Evolutionary conservation across 163 green algal species (phyloP).

Genomic region (Chlamydomonas reinhardtii): DNA sequence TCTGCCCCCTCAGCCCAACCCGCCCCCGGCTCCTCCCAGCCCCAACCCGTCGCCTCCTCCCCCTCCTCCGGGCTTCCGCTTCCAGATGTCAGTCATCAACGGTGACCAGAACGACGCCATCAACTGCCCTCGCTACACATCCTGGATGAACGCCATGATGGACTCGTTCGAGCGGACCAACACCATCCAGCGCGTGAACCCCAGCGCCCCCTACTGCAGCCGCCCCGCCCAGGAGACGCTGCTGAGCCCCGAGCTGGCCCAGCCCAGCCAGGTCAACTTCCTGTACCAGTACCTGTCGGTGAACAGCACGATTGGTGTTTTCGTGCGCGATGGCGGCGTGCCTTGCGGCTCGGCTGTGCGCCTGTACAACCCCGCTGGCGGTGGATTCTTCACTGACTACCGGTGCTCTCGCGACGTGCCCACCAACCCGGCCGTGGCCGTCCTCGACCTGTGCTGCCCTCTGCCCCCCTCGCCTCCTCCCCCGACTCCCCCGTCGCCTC

Average conservation of each 20-base stretch:
- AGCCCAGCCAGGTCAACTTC: neutral
- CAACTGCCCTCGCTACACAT: constrained; percentile 9
- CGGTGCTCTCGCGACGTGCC: neutral
- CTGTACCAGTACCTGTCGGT: constrained; percentile 5
- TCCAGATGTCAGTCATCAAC: constrained; percentile 35
- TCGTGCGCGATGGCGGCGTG: constrained; percentile 1
- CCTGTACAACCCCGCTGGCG: constrained; percentile 18
- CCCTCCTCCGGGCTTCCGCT: constrained; percentile 19
- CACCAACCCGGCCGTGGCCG: neutral
- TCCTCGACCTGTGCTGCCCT: constrained; percentile 33
- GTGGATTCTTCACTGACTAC: constrained; percentile 1
- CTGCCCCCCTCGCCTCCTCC: constrained; percentile 9
- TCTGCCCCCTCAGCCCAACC: neutral
- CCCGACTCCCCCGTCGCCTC: neutral
- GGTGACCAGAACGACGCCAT: constrained; percentile 19
- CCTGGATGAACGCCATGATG: constrained; percentile 26
- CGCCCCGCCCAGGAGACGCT: neutral
- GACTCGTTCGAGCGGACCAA: neutral
- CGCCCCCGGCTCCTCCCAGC: neutral
- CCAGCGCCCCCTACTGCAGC: neutral
- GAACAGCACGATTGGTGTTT: neutral
- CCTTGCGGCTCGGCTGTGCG: constrained; percentile 20
- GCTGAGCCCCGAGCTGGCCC: neutral
- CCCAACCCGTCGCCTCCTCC: neutral
- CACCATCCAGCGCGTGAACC: neutral